Conservation (phyloP, 495 filamentous ascomycete species). For the Entonaema liquescens region DNA sequence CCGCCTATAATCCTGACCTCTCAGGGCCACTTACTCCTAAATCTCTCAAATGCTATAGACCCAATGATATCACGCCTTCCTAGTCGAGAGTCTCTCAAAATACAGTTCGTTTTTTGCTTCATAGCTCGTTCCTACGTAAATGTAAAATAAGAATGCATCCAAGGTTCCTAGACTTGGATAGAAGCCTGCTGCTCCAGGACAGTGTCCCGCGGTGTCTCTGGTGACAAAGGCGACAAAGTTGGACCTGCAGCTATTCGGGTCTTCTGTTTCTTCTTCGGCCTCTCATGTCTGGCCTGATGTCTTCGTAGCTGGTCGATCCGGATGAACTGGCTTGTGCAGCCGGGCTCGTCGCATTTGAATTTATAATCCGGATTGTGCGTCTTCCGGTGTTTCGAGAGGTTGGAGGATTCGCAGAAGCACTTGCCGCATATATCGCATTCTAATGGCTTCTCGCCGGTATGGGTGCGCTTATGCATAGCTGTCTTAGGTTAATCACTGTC, state of each 20-base stretch:
- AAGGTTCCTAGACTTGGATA: constrained; percentile 14
- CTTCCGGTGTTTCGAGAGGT: constrained; percentile 62
- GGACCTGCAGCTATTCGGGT: constrained; percentile 8
- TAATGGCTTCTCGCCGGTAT: constrained; percentile 62
- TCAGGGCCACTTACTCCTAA: background rate
- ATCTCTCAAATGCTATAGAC: constrained; percentile 1
- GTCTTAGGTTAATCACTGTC: constrained; percentile 20
- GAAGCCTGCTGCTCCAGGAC: constrained; percentile 4
- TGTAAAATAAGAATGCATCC: constrained; percentile 3
- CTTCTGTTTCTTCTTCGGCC: constrained; percentile 29
- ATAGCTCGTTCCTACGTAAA: background rate
- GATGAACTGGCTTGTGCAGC: constrained; percentile 64
- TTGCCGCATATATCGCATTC: constrained; percentile 59
- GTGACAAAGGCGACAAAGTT: constrained; percentile 2
- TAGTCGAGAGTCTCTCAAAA: background rate
- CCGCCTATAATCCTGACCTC: constrained; percentile 1
- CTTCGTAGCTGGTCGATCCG: constrained; percentile 63
- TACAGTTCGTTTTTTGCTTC: background rate
- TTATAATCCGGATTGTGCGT: constrained; percentile 61
- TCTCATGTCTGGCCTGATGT: constrained; percentile 53
- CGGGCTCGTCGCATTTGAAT: constrained; percentile 55
- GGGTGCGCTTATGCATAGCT: constrained; percentile 67
- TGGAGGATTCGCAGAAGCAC: constrained; percentile 64
- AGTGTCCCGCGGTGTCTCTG: constrained; percentile 9
- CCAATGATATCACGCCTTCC: background rate